phyloP scores from a whole-genome alignment of 179 eudicot genomes.

The Silene vulgaris region DNA sequence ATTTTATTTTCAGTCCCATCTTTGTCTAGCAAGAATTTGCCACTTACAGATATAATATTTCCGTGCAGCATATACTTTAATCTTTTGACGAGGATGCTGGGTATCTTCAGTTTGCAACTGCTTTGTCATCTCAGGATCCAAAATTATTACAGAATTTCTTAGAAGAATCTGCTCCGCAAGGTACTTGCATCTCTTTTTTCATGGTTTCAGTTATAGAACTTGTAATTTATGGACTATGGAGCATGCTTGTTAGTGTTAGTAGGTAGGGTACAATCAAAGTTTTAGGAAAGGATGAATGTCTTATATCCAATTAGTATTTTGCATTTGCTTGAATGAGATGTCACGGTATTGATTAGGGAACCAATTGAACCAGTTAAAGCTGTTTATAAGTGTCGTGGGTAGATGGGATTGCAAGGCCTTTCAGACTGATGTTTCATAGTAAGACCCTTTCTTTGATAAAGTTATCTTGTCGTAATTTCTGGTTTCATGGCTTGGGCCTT shows the following conservation, averaged over 20 bases:
- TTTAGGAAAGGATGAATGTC: not conserved
- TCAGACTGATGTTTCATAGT: not conserved
- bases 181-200: not conserved
- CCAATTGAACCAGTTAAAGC: not conserved
- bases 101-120: conserved; percentile 11
- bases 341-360: not conserved
- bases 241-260: too few species aligned
- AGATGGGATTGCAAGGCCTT: conserved; percentile 14
- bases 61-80: conserved; percentile 9
- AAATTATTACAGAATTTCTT: not conserved
- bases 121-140: not conserved
- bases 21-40: not conserved
- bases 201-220: not conserved
- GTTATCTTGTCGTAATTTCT: not conserved
- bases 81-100: conserved; percentile 16
- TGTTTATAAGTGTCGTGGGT: not conserved
- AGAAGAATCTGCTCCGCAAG: not conserved
- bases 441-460: not conserved
- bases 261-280: not conserved
- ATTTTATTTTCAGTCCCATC: too few species aligned
- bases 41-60: not conserved
- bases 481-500: not conserved
- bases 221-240: too few species aligned
- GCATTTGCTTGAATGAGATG: not conserved
- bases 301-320: not conserved